phyloP scores from a whole-genome alignment of 225 moss, liverwort and hornwort genomes.

The Asterella californica region DNA sequence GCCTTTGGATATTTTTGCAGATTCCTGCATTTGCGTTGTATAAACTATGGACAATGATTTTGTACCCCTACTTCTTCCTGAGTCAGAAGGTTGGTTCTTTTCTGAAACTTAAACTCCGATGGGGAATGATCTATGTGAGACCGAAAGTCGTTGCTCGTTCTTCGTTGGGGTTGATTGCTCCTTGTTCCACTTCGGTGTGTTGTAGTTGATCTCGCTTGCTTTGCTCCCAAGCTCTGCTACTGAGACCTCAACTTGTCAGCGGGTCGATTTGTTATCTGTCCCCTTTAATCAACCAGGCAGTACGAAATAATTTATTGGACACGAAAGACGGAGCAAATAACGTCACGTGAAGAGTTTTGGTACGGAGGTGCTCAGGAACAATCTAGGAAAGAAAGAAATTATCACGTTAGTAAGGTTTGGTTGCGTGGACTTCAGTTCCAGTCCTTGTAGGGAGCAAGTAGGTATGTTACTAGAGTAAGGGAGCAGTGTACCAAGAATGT shows the following conservation, averaged over 20 bases:
- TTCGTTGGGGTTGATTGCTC: background rate
- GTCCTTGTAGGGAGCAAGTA: too few relatives aligned
- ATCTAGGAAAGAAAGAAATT: too few relatives aligned
- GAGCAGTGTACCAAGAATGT: too few relatives aligned
- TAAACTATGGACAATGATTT: slow-evolving; percentile 62
- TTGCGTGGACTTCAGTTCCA: too few relatives aligned
- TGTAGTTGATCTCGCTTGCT: background rate
- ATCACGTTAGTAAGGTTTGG: too few relatives aligned
- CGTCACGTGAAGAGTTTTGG: too few relatives aligned
- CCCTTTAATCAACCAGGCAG: too few relatives aligned
- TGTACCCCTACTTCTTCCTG: slow-evolving; percentile 65
- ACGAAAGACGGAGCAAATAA: too few relatives aligned
- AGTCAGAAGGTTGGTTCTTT: slow-evolving; percentile 28
- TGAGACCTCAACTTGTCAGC: background rate
- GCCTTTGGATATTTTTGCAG: slow-evolving; percentile 19
- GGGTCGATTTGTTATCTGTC: background rate
- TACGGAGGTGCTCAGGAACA: too few relatives aligned
- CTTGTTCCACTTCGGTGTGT: background rate
- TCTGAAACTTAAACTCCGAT: background rate
- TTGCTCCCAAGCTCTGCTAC: background rate
- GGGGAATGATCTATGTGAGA: background rate
- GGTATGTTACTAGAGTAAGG: too few relatives aligned
- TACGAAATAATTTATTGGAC: too few relatives aligned
- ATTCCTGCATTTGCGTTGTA: slow-evolving; percentile 74
- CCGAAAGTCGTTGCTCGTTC: background rate